These are phyloP conservation scores for Drechslerella dactyloides DNA, from an alignment of 2,329 filamentous ascomycete species.

Conservation along the genomic window DNA sequence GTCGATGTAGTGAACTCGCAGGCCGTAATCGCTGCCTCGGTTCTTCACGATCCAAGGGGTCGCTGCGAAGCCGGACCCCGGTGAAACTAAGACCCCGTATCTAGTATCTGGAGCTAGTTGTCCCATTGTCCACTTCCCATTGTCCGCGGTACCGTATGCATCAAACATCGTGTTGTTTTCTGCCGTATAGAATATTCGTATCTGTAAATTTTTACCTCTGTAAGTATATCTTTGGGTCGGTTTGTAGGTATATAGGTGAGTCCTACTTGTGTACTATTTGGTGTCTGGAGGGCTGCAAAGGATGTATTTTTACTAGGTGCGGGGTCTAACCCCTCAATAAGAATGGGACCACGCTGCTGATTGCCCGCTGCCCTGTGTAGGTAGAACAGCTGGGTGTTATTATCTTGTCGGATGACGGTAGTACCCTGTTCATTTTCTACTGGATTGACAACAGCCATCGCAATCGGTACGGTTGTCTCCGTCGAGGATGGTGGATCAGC, in stretches of 20 bases:
- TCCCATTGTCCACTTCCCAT: slow-evolving; percentile 30
- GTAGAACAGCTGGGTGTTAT: slow-evolving; percentile 27
- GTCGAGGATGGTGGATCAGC: neutral
- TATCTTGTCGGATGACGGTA: slow-evolving; percentile 26
- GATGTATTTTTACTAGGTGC: slow-evolving; percentile 35
- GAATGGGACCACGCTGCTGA: slow-evolving; percentile 15
- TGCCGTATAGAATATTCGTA: slow-evolving; percentile 39
- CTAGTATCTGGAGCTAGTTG: slow-evolving; percentile 24
- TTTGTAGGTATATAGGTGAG: neutral
- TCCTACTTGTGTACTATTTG: slow-evolving; percentile 24
- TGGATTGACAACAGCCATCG: slow-evolving; percentile 19
- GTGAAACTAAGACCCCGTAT: slow-evolving; percentile 30
- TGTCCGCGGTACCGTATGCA: slow-evolving; percentile 20
- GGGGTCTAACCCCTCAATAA: slow-evolving; percentile 22
- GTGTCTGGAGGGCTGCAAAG: slow-evolving; percentile 24
- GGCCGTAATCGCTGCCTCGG: slow-evolving; percentile 5
- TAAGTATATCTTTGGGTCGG: neutral
- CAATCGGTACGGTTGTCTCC: slow-evolving; percentile 18
- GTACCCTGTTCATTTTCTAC: neutral
- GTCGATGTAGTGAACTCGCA: slow-evolving; percentile 26
- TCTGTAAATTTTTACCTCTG: slow-evolving; percentile 8
- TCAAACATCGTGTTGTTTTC: slow-evolving; percentile 38
- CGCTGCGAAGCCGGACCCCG: slow-evolving; percentile 25
- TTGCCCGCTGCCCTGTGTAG: slow-evolving; percentile 3
- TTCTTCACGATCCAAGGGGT: slow-evolving; percentile 20